Evolutionary conservation across 257 asterid species (phyloP), one percentile per base, ranked within the genome.

Genomic region (Ehretia macrophylla): DNA sequence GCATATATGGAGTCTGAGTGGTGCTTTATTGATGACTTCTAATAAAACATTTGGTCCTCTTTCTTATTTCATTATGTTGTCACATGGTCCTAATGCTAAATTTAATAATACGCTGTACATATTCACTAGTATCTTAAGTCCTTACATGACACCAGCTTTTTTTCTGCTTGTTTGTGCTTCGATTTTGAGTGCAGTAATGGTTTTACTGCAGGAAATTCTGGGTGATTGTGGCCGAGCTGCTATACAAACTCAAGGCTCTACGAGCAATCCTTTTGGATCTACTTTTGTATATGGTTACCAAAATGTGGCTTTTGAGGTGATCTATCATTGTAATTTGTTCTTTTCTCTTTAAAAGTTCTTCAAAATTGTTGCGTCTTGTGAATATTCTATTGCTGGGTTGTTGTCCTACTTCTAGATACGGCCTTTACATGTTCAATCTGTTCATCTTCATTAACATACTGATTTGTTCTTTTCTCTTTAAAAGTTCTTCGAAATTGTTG

Each of bases 141-240:
- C 35, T 27, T 27, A 27, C 18, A 27, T 74, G 17, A 32, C 32
- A 1, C 32, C 11, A 38, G 57, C 39, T 32, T 62, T 20, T 60
- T 10, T 21, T 18, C n/a, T 54, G 38, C 22, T 21, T 61, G 49
- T 18, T 49, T 56, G 14, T 54, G 49, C 12, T 51, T 17, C 48
- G 20, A 37, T 51, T 35, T 44, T 48, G 14, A 14, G 17, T 22
- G 35, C 27, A 58, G 49, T 65, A 14, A 40, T 63, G 27, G 32
- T 38, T 65, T 20, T 13, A 40, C 44, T 73, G 69, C 83, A 88
- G 96, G 95, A 81, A 47, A 81, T 83, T 65, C 87, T 87, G 49
- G 96, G 96, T 55, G 87, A 87, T 62, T 75, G 83, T 63, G 95
- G 96, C 40, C 84, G 81, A 67, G 89, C 95, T 32, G 95, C 95